Conservation (phyloP, 305 asterid species). For the Fraxinus velutina region DNA sequence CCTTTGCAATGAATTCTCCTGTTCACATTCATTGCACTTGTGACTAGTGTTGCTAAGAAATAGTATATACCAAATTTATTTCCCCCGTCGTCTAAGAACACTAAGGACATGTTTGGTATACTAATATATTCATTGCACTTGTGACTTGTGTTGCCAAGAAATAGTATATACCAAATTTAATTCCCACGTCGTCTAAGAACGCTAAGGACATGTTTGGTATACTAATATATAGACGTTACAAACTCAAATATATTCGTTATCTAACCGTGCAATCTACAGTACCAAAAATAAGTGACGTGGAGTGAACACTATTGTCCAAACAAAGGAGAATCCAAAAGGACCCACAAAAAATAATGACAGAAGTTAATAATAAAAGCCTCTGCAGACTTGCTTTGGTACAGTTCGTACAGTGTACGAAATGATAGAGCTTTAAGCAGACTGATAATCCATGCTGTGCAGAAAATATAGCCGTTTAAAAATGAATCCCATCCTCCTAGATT, state of each 20-base stretch:
- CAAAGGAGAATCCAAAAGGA: background rate
- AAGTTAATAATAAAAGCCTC: background rate
- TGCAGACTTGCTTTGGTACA: background rate
- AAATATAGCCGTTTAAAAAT: conserved; percentile 4
- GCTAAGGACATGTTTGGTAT: background rate
- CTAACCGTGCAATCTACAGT: background rate
- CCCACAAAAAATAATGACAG: background rate
- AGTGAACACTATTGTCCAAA: background rate
- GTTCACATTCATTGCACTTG: background rate
- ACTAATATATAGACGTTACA: background rate
- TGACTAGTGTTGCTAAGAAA: background rate
- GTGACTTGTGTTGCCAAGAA: background rate
- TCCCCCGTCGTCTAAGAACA: background rate
- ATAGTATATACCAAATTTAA: background rate
- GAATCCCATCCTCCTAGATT: background rate
- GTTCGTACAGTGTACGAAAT: background rate
- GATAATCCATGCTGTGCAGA: background rate
- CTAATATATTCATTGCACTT: background rate
- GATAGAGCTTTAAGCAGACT: background rate
- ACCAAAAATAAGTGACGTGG: background rate
- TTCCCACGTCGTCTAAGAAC: background rate
- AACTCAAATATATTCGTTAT: background rate
- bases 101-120: background rate
- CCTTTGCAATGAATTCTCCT: background rate
- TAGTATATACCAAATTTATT: background rate